Base-by-base conservation (phyloP, 225 moss, liverwort and hornwort species). In the Marchantia paleacea region DNA sequence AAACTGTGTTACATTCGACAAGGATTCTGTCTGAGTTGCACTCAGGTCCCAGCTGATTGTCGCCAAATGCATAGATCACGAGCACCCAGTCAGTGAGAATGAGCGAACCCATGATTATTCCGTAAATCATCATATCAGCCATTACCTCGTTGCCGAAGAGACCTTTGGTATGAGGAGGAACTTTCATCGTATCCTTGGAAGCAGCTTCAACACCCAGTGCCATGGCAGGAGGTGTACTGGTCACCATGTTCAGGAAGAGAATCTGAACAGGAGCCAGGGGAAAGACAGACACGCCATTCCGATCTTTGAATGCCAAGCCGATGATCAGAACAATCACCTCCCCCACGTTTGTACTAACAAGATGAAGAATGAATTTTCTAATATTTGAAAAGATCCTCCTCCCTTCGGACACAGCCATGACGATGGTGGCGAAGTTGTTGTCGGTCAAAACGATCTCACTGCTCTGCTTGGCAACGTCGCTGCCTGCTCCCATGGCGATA, bases 151-250 rank as follows among this genome's bases (percentile, higher is more conserved):
- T 70, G 24, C 19, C 48, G 39, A 70, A 70, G 16, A 70, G 39
- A 2, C 70, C 70, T 49, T 49, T 49, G 31, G 26, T 16, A 15
- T 39, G 70, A 39, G 70, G 70, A 19, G 70, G 70, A 12, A 49
- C 70, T 16, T 13, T 9, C 70, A 70, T 70, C 31, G 13, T 26
- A 20, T 49, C 47, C 1, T 11, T n/a, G 16, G 70, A 70, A 12
- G 70, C 31, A 49, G 70, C 51, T 62, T 89, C 89, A 20, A 87
- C 81, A 7, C 89, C 89, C 31, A 89, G 79, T 19, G 80, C 84
- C 89, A 89, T 89, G 73, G 89, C 85, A 8, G 89, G 89, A 24
- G 87, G 87, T 18, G 89, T 89, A 65, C 89, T 64, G 13, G 89
- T 89, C n/a, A 87, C 83, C 28, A 89, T 85, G 67, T 89, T 89